Evolutionary conservation across 805 yeast species (phyloP).

Genomic region (Phaffomyces thermotolerans): DNA sequence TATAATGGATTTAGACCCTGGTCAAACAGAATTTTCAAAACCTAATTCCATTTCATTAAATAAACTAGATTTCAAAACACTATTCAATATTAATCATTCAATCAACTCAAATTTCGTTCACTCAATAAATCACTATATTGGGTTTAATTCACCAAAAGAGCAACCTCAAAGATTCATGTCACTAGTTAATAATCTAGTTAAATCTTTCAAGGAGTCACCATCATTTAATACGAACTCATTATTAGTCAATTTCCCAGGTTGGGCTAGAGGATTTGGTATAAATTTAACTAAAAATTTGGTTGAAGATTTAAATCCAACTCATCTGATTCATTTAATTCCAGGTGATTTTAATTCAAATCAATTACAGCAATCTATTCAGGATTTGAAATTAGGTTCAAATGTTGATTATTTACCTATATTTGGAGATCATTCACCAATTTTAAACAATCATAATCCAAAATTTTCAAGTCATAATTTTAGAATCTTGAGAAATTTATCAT

Average conservation of each 20-base stretch:
- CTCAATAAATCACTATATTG: slow-evolving; percentile 7
- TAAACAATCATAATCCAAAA: slow-evolving; percentile 15
- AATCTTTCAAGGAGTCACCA: slow-evolving; percentile 27
- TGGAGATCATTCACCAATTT: slow-evolving; percentile 11
- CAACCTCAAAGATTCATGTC: slow-evolving; percentile 50
- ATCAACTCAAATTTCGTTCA: slow-evolving; percentile 8
- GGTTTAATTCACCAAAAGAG: slow-evolving; percentile 45
- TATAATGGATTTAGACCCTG: slow-evolving; percentile 79
- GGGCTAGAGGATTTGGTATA: slow-evolving; percentile 85
- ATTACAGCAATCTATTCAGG: slow-evolving; percentile 16
- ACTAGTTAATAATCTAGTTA: slow-evolving; percentile 35
- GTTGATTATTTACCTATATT: slow-evolving; percentile 28
- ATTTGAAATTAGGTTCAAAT: slow-evolving; percentile 21
- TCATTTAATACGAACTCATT: slow-evolving; percentile 26
- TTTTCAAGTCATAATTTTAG: slow-evolving; percentile 45
- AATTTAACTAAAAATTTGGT: slow-evolving; percentile 46
- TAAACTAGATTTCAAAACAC: slow-evolving; percentile 19
- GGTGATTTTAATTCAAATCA: slow-evolving; percentile 14
- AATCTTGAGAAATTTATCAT: slow-evolving; percentile 40
- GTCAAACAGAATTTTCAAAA: slow-evolving; percentile 71
- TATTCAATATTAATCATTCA: slow-evolving; percentile 31
- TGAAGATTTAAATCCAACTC: slow-evolving; percentile 41
- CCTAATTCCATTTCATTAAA: slow-evolving; percentile 66
- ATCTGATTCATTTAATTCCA: slow-evolving; percentile 49
- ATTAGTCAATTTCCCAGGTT: slow-evolving; percentile 78